Conservation (phyloP, 2,329 filamentous ascomycete genomes). For the Pseudogymnoascus sp. region DNA sequence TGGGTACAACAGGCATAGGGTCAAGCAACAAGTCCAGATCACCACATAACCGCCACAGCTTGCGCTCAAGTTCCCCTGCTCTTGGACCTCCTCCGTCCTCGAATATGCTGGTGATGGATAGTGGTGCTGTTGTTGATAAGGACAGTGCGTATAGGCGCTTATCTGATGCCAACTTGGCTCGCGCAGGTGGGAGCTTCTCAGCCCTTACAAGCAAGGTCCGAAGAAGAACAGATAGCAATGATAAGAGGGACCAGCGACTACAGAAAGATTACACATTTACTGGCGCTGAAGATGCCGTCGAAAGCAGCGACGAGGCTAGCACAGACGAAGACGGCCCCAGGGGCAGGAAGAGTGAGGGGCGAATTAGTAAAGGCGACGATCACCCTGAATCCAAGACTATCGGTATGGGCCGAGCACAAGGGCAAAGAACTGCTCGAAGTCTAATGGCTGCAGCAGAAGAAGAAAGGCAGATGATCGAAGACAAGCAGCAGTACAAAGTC, state of each 20-base stretch:
- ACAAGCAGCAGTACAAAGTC: slow-evolving; percentile 23
- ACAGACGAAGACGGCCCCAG: slow-evolving; percentile 61
- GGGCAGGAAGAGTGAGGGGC: slow-evolving; percentile 48
- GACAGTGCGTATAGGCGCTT: slow-evolving; percentile 62
- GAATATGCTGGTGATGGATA: slow-evolving; percentile 47
- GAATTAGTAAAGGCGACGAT: slow-evolving; percentile 29
- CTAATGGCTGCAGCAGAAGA: slow-evolving; percentile 69
- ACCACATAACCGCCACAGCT: slow-evolving; percentile 24
- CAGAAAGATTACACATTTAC: slow-evolving; percentile 25
- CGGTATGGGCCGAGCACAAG: slow-evolving; percentile 30
- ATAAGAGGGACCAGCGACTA: slow-evolving; percentile 16
- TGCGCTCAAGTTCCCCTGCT: slow-evolving; percentile 25
- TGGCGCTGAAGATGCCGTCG: slow-evolving; percentile 23
- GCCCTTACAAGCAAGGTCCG: slow-evolving; percentile 27
- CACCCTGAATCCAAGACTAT: slow-evolving; percentile 28
- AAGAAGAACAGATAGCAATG: slow-evolving; percentile 19
- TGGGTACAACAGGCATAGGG: slow-evolving; percentile 15
- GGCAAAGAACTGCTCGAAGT: slow-evolving; percentile 46
- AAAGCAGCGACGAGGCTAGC: slow-evolving; percentile 33
- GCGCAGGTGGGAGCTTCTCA: slow-evolving; percentile 56
- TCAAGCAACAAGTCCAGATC: slow-evolving; percentile 23
- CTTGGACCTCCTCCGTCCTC: slow-evolving; percentile 4
- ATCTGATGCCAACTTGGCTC: slow-evolving; percentile 63
- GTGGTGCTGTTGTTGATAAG: slow-evolving; percentile 58
- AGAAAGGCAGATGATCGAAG: slow-evolving; percentile 54